Evolutionary conservation across 2,329 filamentous ascomycete genomes (phyloP).

Genomic region (Diaporthe capsici): DNA sequence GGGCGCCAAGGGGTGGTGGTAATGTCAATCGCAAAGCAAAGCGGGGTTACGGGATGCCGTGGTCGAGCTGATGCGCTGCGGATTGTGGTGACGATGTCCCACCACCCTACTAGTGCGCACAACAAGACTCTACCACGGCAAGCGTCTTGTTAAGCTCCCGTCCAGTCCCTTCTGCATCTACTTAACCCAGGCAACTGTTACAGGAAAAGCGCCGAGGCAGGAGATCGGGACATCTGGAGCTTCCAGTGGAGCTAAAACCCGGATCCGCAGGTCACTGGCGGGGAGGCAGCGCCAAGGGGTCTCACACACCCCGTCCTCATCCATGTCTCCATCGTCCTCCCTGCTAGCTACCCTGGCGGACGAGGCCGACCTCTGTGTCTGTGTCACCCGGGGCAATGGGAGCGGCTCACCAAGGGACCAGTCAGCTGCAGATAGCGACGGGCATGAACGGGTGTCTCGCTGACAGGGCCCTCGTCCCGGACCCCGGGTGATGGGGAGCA

Average conservation of each 20-base stretch:
- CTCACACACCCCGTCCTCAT: constrained; percentile 15
- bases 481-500: constrained; percentile 3
- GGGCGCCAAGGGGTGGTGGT: constrained; percentile 26
- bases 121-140: background rate
- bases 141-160: background rate
- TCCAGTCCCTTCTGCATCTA: background rate
- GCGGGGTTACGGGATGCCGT: constrained; percentile 36
- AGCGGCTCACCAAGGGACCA: constrained; percentile 26
- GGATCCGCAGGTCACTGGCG: constrained; percentile 34
- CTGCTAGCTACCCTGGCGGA: constrained; percentile 5
- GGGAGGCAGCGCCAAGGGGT: constrained; percentile 18
- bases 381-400: constrained; percentile 24
- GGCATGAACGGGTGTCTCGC: background rate
- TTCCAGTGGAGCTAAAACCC: constrained; percentile 33
- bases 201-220: constrained; percentile 27
- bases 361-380: background rate
- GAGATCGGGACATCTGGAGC: constrained; percentile 31
- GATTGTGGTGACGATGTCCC: constrained; percentile 26
- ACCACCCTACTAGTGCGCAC: background rate
- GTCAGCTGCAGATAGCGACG: constrained; percentile 12
- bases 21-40: constrained; percentile 33
- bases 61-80: background rate
- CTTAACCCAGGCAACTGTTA: constrained; percentile 3
- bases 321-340: constrained; percentile 14
- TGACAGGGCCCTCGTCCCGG: background rate